phyloP scores from a whole-genome alignment of 2,329 filamentous ascomycete genomes.

The Aureobasidium uvarum region DNA sequence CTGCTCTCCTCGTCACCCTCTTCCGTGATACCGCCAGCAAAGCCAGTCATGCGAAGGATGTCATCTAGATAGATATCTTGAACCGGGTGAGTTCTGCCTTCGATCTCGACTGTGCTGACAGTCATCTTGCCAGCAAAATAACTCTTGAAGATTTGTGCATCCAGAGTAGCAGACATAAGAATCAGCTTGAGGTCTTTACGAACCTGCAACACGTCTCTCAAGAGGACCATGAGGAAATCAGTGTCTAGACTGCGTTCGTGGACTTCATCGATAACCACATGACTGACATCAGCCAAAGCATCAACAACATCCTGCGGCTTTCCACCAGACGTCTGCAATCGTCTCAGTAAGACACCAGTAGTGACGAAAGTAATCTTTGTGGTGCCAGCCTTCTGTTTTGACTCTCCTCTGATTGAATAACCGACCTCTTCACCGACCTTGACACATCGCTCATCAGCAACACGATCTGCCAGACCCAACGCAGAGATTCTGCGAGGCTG shows the following conservation, averaged over 20 bases:
- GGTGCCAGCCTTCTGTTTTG: slow-evolving; percentile 63
- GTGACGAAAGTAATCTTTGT: slow-evolving; percentile 96
- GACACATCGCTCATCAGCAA: slow-evolving; percentile 85
- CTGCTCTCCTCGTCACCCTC: slow-evolving; percentile 51
- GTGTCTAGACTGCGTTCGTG: slow-evolving; percentile 94
- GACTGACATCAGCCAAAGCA: slow-evolving; percentile 84
- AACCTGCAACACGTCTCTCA: slow-evolving; percentile 74
- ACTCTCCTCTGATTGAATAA: slow-evolving; percentile 89
- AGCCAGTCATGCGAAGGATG: slow-evolving; percentile 75
- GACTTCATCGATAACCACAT: slow-evolving; percentile 94
- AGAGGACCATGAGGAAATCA: slow-evolving; percentile 84
- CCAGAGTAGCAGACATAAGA: slow-evolving; percentile 93
- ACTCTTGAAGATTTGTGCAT: slow-evolving; percentile 76
- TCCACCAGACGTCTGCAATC: slow-evolving; percentile 86
- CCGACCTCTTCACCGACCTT: slow-evolving; percentile 83
- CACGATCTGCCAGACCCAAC: slow-evolving; percentile 87
- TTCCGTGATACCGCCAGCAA: slow-evolving; percentile 46
- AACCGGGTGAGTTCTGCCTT: slow-evolving; percentile 85
- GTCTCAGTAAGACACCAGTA: slow-evolving; percentile 84
- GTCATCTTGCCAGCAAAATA: slow-evolving; percentile 63
- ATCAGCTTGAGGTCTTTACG: slow-evolving; percentile 82
- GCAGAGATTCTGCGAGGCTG: slow-evolving; percentile 94
- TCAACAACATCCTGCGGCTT: slow-evolving; percentile 74
- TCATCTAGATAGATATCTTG: slow-evolving; percentile 89
- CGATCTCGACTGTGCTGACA: slow-evolving; percentile 81